Evolutionary conservation across 2,329 filamentous ascomycete genomes (phyloP), one percentile per base, ranked within the genome.

Genomic region (Pseudogymnoascus sp.): DNA sequence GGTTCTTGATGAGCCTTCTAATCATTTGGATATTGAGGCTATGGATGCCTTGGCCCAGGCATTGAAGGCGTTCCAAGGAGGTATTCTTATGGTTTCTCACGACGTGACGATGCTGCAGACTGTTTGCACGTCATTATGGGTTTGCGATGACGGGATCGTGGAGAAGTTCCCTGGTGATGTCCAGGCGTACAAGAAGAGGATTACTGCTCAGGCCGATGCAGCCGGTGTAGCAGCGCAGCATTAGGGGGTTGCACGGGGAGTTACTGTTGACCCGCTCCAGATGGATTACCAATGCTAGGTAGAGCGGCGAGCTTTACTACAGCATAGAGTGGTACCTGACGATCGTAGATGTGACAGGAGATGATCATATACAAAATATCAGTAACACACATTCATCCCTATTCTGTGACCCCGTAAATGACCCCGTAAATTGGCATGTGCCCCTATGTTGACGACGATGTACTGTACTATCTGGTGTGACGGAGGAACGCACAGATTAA

Each of bases 61-160:
- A 14, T 80, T 99, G 69, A 83, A 86, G 69, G 84, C 87, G 67
- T 99, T 97, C 78, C 84, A 96, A 77, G 94, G 94, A 65, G 94
- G 94, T 74, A 92, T 99, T 62, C 80, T 99, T 70, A 97, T 99
- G 92, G 94, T 99, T 63, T 96, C 90, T 72, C 94, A 99, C 88
- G 94, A 99, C 74, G 94, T 99, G 61, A 97, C 94, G 0, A 97
- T 99, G 91, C 76, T 99, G 75, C 92, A 96, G 80, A 96, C 90
- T 61, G 94, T 99, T 38, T 99, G 94, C 77, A 94, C 82, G 60
- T 94, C 88, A 73, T 78, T 99, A 72, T 99, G 94, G 94, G 93
- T 99, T 66, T 99, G 94, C 72, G 94, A 99, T 74, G 82, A 88
- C 64, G 94, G 94, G 8, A 94, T 88, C 1, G 92, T 99, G 19